A percentile compares a stretch with the other conserved stretches of the same genome.
phyloP scores from a whole-genome alignment of 306 rosid genomes.

The Morella rubra region DNA sequence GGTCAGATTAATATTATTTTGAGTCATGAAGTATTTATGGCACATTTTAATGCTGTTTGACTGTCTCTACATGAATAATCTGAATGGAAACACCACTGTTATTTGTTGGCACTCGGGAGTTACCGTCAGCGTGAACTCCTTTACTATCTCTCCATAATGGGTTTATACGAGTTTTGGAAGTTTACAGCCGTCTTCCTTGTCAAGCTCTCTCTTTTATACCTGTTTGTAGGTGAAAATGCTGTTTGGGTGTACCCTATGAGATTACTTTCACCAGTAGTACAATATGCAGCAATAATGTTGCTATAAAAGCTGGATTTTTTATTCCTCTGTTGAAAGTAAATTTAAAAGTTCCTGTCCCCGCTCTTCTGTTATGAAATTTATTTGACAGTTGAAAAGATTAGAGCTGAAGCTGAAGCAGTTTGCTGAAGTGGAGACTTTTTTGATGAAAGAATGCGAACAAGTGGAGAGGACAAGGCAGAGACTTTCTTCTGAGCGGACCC shows the following conservation, averaged over 20 bases:
- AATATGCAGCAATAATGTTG: background rate
- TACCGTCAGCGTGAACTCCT: background rate
- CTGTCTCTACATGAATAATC: too few relatives aligned
- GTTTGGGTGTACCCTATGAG: background rate
- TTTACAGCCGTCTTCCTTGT: background rate
- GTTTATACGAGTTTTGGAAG: background rate
- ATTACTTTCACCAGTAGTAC: background rate
- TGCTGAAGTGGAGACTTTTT: constrained; percentile 92
- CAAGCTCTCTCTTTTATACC: background rate
- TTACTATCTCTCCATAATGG: background rate
- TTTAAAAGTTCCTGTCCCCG: background rate
- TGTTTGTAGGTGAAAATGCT: background rate
- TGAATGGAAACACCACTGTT: background rate
- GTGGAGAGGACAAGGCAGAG: constrained; percentile 89
- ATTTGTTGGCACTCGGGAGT: background rate
- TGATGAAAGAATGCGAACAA: constrained; percentile 98
- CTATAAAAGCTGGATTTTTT: constrained; percentile 3
- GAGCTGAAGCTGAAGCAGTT: constrained; percentile 98
- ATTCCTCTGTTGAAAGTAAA: background rate
- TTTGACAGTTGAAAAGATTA: constrained; percentile 84
- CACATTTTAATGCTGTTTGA: background rate
- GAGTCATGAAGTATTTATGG: background rate
- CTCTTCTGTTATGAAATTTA: constrained; percentile 18
- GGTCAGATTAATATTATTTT: background rate
- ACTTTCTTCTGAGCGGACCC: constrained; percentile 72